These are phyloP conservation scores for Silene noctiflora DNA, from an alignment of 179 eudicot genomes.

Conservation along the genomic window DNA sequence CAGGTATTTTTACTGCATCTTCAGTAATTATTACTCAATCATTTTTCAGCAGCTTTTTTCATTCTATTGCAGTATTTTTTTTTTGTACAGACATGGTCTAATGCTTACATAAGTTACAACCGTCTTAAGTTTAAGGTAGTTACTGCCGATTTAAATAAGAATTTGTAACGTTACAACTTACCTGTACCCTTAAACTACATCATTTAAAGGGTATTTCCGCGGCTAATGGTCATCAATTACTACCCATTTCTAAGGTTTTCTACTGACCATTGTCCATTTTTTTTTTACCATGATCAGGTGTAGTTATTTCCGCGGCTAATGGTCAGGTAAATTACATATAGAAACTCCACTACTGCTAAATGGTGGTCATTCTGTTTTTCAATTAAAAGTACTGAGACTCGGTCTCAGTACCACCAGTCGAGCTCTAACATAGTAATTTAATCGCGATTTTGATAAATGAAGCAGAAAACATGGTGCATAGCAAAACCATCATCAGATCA, in stretches of 20 bases:
- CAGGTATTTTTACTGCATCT: slow-evolving; percentile 31
- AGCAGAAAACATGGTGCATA: slow-evolving; percentile 85
- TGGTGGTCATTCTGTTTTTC: no score
- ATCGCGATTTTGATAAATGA: not conserved
- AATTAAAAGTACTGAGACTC: no score
- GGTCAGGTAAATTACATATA: slow-evolving; percentile 40
- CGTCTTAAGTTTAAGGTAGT: no score
- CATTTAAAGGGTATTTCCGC: slow-evolving; percentile 6
- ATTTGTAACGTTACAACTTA: no score
- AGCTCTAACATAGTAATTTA: no score
- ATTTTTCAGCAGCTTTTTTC: no score
- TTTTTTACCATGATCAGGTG: slow-evolving; percentile 30
- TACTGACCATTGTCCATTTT: not conserved
- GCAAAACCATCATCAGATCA: slow-evolving; percentile 69
- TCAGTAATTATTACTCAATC: no score
- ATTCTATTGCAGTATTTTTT: not conserved
- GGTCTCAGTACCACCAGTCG: no score
- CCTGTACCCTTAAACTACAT: not conserved
- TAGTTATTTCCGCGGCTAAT: slow-evolving; percentile 26
- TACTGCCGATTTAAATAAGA: no score
- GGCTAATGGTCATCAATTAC: slow-evolving; percentile 31
- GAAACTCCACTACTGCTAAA: no score
- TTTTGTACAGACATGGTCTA: no score
- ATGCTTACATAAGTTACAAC: no score
- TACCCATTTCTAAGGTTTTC: not conserved